phyloP scores from a whole-genome alignment of 139 green algal species.

The Eudorina sp. region DNA sequence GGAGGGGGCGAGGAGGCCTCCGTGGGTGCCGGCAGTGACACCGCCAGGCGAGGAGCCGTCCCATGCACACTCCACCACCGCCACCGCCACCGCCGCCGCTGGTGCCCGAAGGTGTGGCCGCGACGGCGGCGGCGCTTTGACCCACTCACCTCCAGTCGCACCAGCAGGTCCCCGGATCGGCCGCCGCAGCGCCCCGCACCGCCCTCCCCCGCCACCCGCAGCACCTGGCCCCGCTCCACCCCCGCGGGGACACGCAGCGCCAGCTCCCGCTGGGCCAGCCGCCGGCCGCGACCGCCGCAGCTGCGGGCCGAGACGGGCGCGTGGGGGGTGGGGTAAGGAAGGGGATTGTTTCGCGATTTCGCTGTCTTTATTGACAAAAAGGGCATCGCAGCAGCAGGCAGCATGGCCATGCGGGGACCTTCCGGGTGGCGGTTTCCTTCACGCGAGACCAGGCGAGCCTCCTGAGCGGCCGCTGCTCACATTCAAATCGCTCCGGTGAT shows the following conservation, averaged over 20 bases:
- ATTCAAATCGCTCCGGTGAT: no score
- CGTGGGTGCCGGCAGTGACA: no score
- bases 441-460: no score
- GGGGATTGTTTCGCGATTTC: no score
- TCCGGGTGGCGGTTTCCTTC: no score
- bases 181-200: conserved; percentile 49
- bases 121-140: not conserved
- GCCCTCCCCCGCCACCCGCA: conserved; percentile 56
- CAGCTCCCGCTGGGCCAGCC: conserved; percentile 1
- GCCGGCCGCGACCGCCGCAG: conserved; percentile 25
- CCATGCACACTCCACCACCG: no score
- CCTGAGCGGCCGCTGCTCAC: no score
- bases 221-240: conserved; percentile 49
- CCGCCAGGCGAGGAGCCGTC: no score
- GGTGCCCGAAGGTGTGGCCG: not conserved
- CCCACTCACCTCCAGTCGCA: conserved; percentile 53
- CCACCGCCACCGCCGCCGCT: no score
- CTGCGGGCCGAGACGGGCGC: not conserved
- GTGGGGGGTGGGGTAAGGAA: not conserved
- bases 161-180: conserved; percentile 50
- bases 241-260: conserved; percentile 35
- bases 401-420: no score
- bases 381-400: not conserved
- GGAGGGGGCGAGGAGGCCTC: no score
- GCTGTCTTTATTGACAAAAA: no score